phyloP scores from a whole-genome alignment of 768 basidiomycete genomes.

The Lactifluus pinguis region DNA sequence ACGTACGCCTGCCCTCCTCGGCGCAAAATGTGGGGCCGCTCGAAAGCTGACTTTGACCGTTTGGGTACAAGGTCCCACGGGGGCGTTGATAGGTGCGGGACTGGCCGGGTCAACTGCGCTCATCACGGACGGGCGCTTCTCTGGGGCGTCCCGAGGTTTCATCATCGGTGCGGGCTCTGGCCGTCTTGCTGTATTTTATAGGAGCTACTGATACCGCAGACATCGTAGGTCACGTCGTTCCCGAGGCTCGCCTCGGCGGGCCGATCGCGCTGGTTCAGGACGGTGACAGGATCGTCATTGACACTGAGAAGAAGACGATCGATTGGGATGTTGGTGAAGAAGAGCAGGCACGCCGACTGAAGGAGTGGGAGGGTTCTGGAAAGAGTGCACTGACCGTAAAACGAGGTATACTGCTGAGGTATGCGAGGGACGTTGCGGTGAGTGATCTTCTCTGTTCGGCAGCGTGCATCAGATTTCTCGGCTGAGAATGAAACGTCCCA shows the following conservation, averaged over 20 bases:
- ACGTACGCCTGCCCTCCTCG: neutral
- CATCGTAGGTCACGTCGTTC: constrained; percentile 47
- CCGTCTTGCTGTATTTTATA: neutral
- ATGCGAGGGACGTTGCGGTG: constrained; percentile 81
- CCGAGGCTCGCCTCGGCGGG: constrained; percentile 68
- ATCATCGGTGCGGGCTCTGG: constrained; percentile 37
- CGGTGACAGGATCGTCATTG: constrained; percentile 71
- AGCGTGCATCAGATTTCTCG: neutral
- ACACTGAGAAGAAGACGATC: constrained; percentile 54
- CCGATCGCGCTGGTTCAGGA: constrained; percentile 84
- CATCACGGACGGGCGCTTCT: constrained; percentile 86
- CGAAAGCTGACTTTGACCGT: neutral
- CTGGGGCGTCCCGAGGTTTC: constrained; percentile 67
- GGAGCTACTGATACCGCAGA: neutral
- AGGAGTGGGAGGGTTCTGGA: constrained; percentile 62
- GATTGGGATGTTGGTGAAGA: constrained; percentile 65
- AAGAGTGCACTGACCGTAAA: constrained; percentile 56
- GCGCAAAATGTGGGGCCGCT: neutral
- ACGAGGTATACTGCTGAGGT: constrained; percentile 69
- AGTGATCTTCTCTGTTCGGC: constrained; percentile 17
- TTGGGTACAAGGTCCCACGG: constrained; percentile 53
- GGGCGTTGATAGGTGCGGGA: constrained; percentile 77
- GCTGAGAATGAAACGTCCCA: neutral
- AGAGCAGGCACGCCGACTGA: constrained; percentile 50
- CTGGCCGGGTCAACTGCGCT: constrained; percentile 69